Evolutionary conservation across 805 yeast genomes (phyloP), one percentile per base, ranked within the genome.

Genomic region (Cyberlindnera galapagoensis): DNA sequence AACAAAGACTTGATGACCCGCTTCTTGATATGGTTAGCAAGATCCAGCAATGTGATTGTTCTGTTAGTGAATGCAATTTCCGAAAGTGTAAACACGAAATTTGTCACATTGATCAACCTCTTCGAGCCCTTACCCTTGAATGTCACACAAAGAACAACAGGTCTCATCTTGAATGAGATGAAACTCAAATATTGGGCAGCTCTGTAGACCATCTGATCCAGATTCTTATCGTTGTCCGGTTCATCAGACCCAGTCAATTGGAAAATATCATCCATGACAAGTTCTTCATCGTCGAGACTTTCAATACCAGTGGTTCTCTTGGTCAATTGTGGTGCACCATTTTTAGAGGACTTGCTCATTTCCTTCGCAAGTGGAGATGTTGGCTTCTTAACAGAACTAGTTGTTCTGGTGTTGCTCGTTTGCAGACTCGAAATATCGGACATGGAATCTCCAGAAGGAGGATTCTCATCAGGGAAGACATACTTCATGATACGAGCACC

Each of bases 101-200:
- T 74, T 32, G 83, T 81, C 7, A 90, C 85, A 49, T 88, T 86
- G 24, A 84, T 69, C 35, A 90, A 59, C 43, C 80, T 74, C 46
- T 72, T 62, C 18, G 74, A 65, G 10, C 87, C 84, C 11, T 74
- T 75, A 7, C 92, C 94, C 52, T 76, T 74, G 57, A 84, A 84
- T 30, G 94, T 81, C 17, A 87, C 68, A 32, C 76, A 67, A 11
- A 88, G 51, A n/a, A 61, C 51, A 23, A 74, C 63, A n/a, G 67
- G 54, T 21, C 67, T 63, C 24, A 80, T 47, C 20, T 59, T 62
- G 40, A 90, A 65, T 11, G 71, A 60, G 16, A 75, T 72, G 38
- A 88, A 73, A 44, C 83, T 79, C 54, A 82, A 65, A 51, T 73
- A 84, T 36, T 72, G 74, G 18, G 83, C 71, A 1, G 97, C 85